Evolutionary conservation across 176 grass and related monocot species (phyloP), one percentile per base, ranked within the genome.

Genomic region (Oryza rufipogon): DNA sequence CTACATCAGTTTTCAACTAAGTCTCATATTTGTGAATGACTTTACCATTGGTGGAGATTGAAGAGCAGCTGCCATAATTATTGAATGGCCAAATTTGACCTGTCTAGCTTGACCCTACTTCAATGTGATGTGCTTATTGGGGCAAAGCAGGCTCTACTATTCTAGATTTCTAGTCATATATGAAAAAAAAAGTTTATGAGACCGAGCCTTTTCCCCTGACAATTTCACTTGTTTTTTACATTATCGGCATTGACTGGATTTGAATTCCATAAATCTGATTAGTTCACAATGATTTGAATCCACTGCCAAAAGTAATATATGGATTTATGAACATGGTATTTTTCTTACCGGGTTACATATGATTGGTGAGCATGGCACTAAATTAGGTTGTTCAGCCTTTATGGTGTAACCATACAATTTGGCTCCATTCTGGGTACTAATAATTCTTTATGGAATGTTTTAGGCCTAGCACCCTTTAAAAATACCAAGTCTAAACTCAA

Each of bases 11-110:
- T 17, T 63, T 85, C 23, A 47, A 30, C 70, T 58, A 64, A 19
- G 38, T 70, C 47, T 69, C 36, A 45, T 78, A 67, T 71, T 30
- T 63, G 56, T 78, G 26, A 70, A 70, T 85, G 4, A 16, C 39
- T 63, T 70, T 45, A 63, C 23, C 15, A 64, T 63, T 49, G 67
- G 19, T 56, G 51, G 16, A 19, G 51, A 19, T 56, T 17, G 19
- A 71, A 85, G 74, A 28, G 25, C 65, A 85, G 12, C 48, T 70
- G 10, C 10, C 49, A 56, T 56, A 19, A 32, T 60, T 61, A 39
- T 85, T 0, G 17, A 66, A 11, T 44, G 9, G 19, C 49, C 20
- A 67, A 75, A 85, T 76, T 79, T 79, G 41, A 79, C 41, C 63
- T 68, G 3, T 39, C 23, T 85, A 44, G 15, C 36, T 4, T 77